Evolutionary conservation across 164 flowering plant genomes (phyloP).

Genomic region (Kalanchoe fedtschenkoi): DNA sequence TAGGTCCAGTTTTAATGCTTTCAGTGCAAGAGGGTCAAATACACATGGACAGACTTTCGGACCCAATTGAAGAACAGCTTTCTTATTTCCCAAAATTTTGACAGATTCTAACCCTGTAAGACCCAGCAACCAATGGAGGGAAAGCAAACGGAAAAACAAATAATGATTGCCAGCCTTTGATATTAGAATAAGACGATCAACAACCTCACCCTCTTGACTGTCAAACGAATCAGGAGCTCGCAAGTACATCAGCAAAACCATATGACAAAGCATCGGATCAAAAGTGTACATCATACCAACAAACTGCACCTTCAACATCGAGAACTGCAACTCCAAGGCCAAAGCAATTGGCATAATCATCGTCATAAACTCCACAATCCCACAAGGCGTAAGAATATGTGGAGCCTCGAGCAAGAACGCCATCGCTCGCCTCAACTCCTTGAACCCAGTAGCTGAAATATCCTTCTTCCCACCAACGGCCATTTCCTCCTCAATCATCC

Average conservation of each 20-base stretch:
- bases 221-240: conserved; percentile 61
- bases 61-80: conserved; percentile 25
- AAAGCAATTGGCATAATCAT: conserved; percentile 49
- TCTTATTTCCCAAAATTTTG: conserved; percentile 27
- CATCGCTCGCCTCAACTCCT: conserved; percentile 71
- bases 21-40: conserved; percentile 83
- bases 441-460: conserved; percentile 27
- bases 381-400: conserved; percentile 62
- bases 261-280: conserved; percentile 78
- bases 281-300: conserved; percentile 75
- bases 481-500: conserved; percentile 16
- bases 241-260: conserved; percentile 57
- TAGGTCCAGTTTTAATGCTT: conserved; percentile 71
- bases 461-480: conserved; percentile 16
- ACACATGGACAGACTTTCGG: conserved; percentile 53
- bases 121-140: conserved; percentile 82
- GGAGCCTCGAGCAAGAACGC: conserved; percentile 77
- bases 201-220: conserved; percentile 68
- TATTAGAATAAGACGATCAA: conserved; percentile 43
- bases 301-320: conserved; percentile 91
- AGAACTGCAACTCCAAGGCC: conserved; percentile 69
- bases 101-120: conserved; percentile 25
- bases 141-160: conserved; percentile 67
- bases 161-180: conserved; percentile 55
- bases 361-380: conserved; percentile 63